Conservation (phyloP, 805 yeast genomes). For the Schizosaccharomyces octosporus region DNA sequence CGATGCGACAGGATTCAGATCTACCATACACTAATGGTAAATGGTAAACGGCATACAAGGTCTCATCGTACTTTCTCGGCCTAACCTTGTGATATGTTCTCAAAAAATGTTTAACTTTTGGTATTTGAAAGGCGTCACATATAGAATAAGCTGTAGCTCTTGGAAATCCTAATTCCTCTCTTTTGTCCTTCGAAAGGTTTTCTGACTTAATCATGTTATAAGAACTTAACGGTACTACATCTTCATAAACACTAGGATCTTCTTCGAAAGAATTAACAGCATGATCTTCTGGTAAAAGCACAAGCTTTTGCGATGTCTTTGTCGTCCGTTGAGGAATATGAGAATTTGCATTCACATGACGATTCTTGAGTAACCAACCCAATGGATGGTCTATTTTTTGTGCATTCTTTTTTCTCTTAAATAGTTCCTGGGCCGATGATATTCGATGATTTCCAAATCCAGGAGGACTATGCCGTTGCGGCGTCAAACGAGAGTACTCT, state of each 20-base stretch:
- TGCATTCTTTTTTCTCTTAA: background rate
- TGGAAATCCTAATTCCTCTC: background rate
- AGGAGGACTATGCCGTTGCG: background rate
- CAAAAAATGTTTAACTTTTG: conserved; percentile 36
- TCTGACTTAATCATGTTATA: background rate
- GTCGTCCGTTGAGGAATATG: conserved; percentile 2
- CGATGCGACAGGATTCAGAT: conserved; percentile 18
- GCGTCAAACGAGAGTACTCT: background rate
- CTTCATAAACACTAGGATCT: conserved; percentile 1
- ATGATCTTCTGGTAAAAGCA: conserved; percentile 1
- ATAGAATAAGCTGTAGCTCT: conserved; percentile 15
- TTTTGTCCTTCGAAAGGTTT: background rate
- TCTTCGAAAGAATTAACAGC: background rate
- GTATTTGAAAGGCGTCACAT: conserved; percentile 52
- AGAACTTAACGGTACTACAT: background rate
- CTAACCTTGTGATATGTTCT: conserved; percentile 50
- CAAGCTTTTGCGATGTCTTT: conserved; percentile 2
- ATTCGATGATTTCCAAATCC: background rate
- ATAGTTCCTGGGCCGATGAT: background rate
- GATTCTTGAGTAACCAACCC: background rate
- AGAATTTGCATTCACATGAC: background rate
- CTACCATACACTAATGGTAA: conserved; percentile 64
- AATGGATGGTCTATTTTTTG: background rate
- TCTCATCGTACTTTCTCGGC: conserved; percentile 73
- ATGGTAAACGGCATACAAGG: conserved; percentile 63